Base-by-base conservation (phyloP, 495 filamentous ascomycete genomes). In the Barbatosphaeria neglecta region DNA sequence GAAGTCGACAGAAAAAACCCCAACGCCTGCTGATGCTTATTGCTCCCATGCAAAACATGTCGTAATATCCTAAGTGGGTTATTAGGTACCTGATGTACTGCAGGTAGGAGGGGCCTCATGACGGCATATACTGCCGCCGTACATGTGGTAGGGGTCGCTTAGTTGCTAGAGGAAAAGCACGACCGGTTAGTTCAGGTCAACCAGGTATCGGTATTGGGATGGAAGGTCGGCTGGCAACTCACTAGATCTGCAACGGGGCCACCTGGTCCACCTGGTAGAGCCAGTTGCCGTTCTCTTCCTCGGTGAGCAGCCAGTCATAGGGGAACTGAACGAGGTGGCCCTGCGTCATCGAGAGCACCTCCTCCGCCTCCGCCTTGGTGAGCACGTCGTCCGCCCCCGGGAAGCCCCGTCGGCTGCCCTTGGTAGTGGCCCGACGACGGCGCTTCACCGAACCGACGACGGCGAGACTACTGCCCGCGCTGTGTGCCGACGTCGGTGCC, bases 161-260 rank as follows among this genome's bases (percentile, higher is more conserved):
- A 35, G 31, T 35, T 35, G 31, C 31, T 35, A 35, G 31, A n/a
- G n/a, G n/a, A n/a, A n/a, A n/a, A n/a, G n/a, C n/a, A n/a, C n/a
- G n/a, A n/a, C n/a, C n/a, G n/a, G n/a, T n/a, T n/a, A n/a, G n/a
- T n/a, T n/a, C n/a, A n/a, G n/a, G n/a, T n/a, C n/a, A n/a, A n/a
- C n/a, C n/a, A n/a, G n/a, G n/a, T n/a, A n/a, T n/a, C n/a, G n/a
- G n/a, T n/a, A n/a, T n/a, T n/a, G n/a, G n/a, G n/a, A 31, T 8
- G 7, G 27, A 8, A 39, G 7, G 16, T n/a, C 13, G 13, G 13
- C 15, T 35, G n/a, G n/a, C 24, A 44, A 77, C 89, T 78, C 77
- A 95, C 90, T 97, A 98, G 49, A 98, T 98, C 67, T 95, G 87
- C 67, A 97, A 70, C 43, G 92, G 92, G 52, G 92, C 93, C 60